A percentile compares a stretch with the other conserved stretches of the same genome.
Evolutionary conservation across 768 basidiomycete species (phyloP).

Genomic region (Tricholoma saponaceum): DNA sequence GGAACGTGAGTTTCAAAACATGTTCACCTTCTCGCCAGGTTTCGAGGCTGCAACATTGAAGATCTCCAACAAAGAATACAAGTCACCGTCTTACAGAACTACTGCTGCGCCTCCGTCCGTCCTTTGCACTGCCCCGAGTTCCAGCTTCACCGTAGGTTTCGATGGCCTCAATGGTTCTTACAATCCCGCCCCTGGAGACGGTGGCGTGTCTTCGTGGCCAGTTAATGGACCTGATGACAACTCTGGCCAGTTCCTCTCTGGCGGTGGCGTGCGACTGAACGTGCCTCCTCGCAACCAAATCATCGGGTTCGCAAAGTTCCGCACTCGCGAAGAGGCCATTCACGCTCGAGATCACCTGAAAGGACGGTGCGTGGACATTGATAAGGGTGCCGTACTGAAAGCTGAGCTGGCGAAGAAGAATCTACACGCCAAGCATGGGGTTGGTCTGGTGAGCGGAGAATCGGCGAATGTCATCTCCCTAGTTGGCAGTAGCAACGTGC

Average conservation of each 20-base stretch:
- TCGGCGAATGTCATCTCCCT: no score
- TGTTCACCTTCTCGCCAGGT: slow-evolving; percentile 94
- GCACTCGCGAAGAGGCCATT: slow-evolving; percentile 80
- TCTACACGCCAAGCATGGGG: slow-evolving; percentile 88
- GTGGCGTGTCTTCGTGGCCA: no score
- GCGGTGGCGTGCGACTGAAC: slow-evolving; percentile 22
- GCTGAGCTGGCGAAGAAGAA: slow-evolving; percentile 99
- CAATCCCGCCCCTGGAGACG: no score
- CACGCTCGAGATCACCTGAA: slow-evolving; percentile 85
- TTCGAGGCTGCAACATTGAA: slow-evolving; percentile 98
- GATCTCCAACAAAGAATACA: slow-evolving; percentile 90
- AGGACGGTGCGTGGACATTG: slow-evolving; percentile 85
- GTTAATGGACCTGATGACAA: no score
- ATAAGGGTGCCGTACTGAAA: slow-evolving; percentile 90
- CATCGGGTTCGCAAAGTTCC: slow-evolving; percentile 97
- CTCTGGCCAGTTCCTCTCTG: no score
- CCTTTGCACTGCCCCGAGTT: slow-evolving; percentile 18
- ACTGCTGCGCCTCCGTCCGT: no score
- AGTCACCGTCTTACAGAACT: no score
- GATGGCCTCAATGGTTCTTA: no score
- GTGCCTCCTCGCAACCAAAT: slow-evolving; percentile 80
- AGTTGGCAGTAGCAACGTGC: no score
- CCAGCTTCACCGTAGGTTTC: no score
- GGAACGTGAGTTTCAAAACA: slow-evolving; percentile 99
- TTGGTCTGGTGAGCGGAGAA: no score